Percentiles rank a stretch among this genome's conserved stretches.
These are phyloP conservation scores for Moesziomyces sp. DNA, from an alignment of 1,284 basidiomycete species.

Conservation along the genomic window DNA sequence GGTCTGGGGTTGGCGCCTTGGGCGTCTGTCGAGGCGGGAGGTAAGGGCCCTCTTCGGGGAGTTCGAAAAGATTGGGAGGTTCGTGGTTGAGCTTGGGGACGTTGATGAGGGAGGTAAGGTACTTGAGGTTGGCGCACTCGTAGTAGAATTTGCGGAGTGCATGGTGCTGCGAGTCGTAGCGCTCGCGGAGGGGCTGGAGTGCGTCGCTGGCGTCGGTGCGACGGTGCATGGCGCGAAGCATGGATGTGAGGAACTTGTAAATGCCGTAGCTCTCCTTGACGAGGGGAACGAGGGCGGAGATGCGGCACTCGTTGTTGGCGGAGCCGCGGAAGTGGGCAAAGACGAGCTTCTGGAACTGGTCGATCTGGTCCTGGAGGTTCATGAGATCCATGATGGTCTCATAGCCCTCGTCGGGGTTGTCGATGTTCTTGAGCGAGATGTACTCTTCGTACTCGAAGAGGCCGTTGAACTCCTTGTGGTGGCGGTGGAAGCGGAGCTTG, in stretches of 20 bases:
- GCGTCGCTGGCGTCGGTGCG: constrained; percentile 66
- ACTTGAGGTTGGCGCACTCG: constrained; percentile 67
- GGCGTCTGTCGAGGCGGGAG: constrained; percentile 57
- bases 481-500: constrained; percentile 67
- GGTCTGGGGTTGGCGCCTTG: constrained; percentile 53
- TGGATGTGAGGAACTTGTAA: constrained; percentile 68
- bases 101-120: constrained; percentile 66
- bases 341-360: constrained; percentile 67
- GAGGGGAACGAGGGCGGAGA: constrained; percentile 65
- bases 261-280: constrained; percentile 68
- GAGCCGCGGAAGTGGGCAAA: constrained; percentile 64
- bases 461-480: constrained; percentile 68
- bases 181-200: constrained; percentile 63
- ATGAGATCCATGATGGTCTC: constrained; percentile 68
- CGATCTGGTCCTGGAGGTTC: constrained; percentile 67
- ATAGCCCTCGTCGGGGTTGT: constrained; percentile 68
- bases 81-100: constrained; percentile 67
- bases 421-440: constrained; percentile 68
- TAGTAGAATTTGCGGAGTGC: constrained; percentile 66
- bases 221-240: constrained; percentile 67
- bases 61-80: constrained; percentile 66
- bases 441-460: constrained; percentile 68
- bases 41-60: constrained; percentile 60
- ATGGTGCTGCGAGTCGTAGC: constrained; percentile 65
- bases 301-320: constrained; percentile 66